phyloP scores from a whole-genome alignment of 306 rosid species.

The Cicer cuneatum region DNA sequence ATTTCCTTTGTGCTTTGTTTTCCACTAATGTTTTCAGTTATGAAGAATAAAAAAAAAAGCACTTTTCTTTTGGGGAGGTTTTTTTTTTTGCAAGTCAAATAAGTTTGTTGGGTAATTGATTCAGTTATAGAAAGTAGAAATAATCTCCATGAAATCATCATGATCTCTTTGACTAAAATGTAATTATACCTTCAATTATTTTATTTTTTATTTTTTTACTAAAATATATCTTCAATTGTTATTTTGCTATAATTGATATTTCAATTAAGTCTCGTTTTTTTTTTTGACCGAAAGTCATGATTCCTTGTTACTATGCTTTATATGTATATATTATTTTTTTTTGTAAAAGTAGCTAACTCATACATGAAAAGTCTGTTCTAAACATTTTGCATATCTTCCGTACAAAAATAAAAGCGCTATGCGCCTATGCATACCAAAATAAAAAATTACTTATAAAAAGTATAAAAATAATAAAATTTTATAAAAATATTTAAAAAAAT shows the following conservation, averaged over 20 bases:
- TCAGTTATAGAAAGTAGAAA: slow-evolving; percentile 3
- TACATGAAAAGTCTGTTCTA: too few species aligned
- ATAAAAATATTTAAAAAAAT: too few species aligned
- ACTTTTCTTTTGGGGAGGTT: neutral
- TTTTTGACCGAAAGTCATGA: too few species aligned
- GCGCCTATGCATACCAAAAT: too few species aligned
- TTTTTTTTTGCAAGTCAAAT: slow-evolving; percentile 28
- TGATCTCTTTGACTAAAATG: slow-evolving; percentile 16
- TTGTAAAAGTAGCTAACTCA: too few species aligned
- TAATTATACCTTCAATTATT: neutral
- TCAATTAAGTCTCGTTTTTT: neutral
- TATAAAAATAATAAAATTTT: too few species aligned
- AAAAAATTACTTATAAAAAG: too few species aligned
- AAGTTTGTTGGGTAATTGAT: slow-evolving; percentile 17
- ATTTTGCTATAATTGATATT: neutral
- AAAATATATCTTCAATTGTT: neutral
- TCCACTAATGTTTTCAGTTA: neutral
- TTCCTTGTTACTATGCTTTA: too few species aligned
- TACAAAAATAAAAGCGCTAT: too few species aligned
- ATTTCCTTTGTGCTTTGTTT: slow-evolving; percentile 21
- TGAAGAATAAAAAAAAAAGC: neutral
- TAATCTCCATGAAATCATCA: slow-evolving; percentile 5
- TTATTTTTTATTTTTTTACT: neutral
- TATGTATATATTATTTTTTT: too few species aligned
- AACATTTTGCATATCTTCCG: too few species aligned